Conservation (phyloP, 179 eudicot species). For the Vitellaria paradoxa region DNA sequence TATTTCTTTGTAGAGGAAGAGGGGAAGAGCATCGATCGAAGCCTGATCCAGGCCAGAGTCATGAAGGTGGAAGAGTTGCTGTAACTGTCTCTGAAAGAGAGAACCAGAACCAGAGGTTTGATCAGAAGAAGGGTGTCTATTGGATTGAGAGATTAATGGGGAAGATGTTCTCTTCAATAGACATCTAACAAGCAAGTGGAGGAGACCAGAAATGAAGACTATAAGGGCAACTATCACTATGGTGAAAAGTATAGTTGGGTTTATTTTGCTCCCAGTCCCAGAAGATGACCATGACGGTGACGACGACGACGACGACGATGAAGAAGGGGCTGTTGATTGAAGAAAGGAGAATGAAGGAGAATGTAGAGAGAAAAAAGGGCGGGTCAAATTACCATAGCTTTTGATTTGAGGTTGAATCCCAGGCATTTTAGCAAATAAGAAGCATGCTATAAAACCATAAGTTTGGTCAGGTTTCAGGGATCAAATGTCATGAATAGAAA, state of each 20-base stretch:
- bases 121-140: constrained; percentile 11
- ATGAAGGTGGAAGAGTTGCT: constrained; percentile 46
- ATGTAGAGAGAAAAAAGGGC: not conserved
- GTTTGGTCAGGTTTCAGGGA: not conserved
- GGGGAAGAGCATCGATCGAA: constrained; percentile 44
- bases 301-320: not conserved
- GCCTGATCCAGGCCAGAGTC: constrained; percentile 54
- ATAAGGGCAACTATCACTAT: constrained; percentile 38
- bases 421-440: constrained; percentile 24
- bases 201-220: constrained; percentile 45
- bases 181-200: constrained; percentile 40
- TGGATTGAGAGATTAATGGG: constrained; percentile 26
- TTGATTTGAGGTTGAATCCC: constrained; percentile 12
- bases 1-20: constrained; percentile 40
- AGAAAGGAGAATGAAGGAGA: constrained; percentile 10
- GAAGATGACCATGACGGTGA: not conserved
- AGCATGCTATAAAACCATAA: constrained; percentile 1
- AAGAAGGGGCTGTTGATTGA: not conserved
- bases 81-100: constrained; percentile 37
- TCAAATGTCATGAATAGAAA: too few relatives aligned
- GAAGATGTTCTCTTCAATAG: constrained; percentile 35
- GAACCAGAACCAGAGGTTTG: constrained; percentile 29
- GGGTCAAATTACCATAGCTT: constrained; percentile 11
- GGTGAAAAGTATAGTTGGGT: constrained; percentile 34
- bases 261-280: constrained; percentile 21